phyloP scores from a whole-genome alignment of 306 rosid species.

The Biancaea sappan region DNA sequence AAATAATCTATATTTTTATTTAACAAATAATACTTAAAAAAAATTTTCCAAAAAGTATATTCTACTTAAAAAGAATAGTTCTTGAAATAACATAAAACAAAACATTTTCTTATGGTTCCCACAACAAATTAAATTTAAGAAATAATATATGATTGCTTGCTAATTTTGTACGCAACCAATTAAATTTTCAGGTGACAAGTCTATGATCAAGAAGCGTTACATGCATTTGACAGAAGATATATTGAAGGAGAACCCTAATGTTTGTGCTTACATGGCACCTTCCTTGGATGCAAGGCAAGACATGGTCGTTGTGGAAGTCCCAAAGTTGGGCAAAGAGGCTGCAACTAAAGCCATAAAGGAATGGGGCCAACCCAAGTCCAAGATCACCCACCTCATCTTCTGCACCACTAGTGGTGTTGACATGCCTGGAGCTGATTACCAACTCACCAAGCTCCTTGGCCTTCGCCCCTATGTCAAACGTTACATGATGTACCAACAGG shows the following conservation, averaged over 20 bases:
- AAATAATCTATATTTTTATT: too few species aligned
- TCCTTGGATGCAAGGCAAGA: conserved; percentile 64
- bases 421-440: conserved; percentile 68
- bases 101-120: too few species aligned
- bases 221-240: background rate
- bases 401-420: conserved; percentile 72
- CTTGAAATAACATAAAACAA: too few species aligned
- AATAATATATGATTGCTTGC: background rate
- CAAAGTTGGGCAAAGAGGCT: conserved; percentile 62
- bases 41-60: too few species aligned
- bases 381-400: conserved; percentile 63
- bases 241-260: background rate
- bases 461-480: conserved; percentile 62
- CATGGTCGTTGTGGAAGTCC: conserved; percentile 60
- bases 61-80: too few species aligned
- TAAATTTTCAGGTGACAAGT: conserved; percentile 6
- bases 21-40: too few species aligned
- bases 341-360: conserved; percentile 41
- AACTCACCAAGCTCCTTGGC: conserved; percentile 65
- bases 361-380: conserved; percentile 59
- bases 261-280: conserved; percentile 44
- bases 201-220: conserved; percentile 10
- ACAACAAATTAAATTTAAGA: too few species aligned
- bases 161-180: conserved; percentile 18
- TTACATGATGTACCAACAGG: conserved; percentile 54